phyloP scores from a whole-genome alignment of 805 yeast species.

The Saturnispora gosingensis region DNA sequence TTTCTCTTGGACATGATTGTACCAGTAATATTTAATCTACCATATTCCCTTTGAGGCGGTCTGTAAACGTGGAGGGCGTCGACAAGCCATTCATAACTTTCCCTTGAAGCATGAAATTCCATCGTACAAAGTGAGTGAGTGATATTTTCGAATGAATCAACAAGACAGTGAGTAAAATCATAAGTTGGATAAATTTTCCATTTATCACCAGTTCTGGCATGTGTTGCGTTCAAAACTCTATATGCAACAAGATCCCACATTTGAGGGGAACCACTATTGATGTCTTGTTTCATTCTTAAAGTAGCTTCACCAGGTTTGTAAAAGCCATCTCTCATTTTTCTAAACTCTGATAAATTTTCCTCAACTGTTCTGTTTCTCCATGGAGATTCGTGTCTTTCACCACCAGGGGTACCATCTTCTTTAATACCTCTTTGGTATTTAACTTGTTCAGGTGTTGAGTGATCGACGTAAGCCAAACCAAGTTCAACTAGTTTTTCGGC shows the following conservation, averaged over 20 bases:
- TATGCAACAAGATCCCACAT: slow-evolving; percentile 99
- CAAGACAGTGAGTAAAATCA: slow-evolving; percentile 98
- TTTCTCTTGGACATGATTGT: slow-evolving; percentile 92
- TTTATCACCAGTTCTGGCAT: slow-evolving; percentile 92
- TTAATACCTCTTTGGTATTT: slow-evolving; percentile 83
- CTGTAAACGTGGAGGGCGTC: slow-evolving; percentile 90
- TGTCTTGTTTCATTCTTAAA: slow-evolving; percentile 93
- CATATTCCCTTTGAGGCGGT: slow-evolving; percentile 98
- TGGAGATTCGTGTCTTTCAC: slow-evolving; percentile 75
- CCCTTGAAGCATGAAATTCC: slow-evolving; percentile 85
- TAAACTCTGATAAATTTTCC: slow-evolving; percentile 69
- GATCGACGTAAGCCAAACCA: slow-evolving; percentile 85
- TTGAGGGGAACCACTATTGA: slow-evolving; percentile 86
- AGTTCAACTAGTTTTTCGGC: slow-evolving; percentile 72
- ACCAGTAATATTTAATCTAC: slow-evolving; percentile 91
- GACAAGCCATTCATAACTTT: slow-evolving; percentile 97
- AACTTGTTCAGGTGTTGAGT: slow-evolving; percentile 86
- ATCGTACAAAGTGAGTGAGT: slow-evolving; percentile 95
- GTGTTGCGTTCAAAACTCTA: slow-evolving; percentile 84
- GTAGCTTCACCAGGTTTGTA: slow-evolving; percentile 89
- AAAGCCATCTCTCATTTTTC: slow-evolving; percentile 85
- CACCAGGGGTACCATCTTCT: slow-evolving; percentile 90
- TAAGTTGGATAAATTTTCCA: slow-evolving; percentile 99
- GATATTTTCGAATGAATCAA: slow-evolving; percentile 93
- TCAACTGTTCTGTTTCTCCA: slow-evolving; percentile 67